Conservation (phyloP, 257 asterid species). For the Mentha longifolia region DNA sequence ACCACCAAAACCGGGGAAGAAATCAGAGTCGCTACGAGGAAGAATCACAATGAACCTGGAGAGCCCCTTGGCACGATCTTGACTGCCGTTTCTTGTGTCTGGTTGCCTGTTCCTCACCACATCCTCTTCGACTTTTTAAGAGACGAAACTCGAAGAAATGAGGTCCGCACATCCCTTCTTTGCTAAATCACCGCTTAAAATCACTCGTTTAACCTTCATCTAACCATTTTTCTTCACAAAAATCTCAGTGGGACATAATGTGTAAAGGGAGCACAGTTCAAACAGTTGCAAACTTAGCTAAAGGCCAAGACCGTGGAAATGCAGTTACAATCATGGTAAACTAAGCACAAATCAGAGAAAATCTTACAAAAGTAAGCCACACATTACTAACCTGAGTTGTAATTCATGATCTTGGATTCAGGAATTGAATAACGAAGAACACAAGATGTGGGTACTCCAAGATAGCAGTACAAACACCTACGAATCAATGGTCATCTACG, state of each 20-base stretch:
- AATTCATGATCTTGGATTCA: slow-evolving; percentile 32
- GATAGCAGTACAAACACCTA: slow-evolving; percentile 65
- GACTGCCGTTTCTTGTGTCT: slow-evolving; percentile 67
- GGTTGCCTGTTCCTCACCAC: slow-evolving; percentile 77
- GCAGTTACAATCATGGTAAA: slow-evolving; percentile 71
- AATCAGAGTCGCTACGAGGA: slow-evolving; percentile 69
- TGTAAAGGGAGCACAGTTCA: slow-evolving; percentile 57
- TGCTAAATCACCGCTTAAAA: not conserved
- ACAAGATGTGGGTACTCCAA: slow-evolving; percentile 71
- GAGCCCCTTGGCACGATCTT: slow-evolving; percentile 85
- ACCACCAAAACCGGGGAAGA: slow-evolving; percentile 68
- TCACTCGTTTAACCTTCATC: not conserved
- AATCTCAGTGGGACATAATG: slow-evolving; percentile 80
- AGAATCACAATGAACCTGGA: slow-evolving; percentile 65
- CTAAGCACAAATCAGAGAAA: not conserved
- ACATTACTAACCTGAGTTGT: slow-evolving; percentile 24
- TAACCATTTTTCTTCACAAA: slow-evolving; percentile 16
- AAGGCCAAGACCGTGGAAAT: slow-evolving; percentile 84
- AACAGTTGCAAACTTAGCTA: slow-evolving; percentile 67
- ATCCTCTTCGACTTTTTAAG: slow-evolving; percentile 70
- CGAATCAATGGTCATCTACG: slow-evolving; percentile 71
- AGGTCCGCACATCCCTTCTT: slow-evolving; percentile 48
- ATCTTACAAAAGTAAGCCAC: not conserved
- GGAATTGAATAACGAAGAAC: slow-evolving; percentile 55
- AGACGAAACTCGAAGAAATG: slow-evolving; percentile 69